Conservation (phyloP, 805 yeast species). For the Candida stauntonica region DNA sequence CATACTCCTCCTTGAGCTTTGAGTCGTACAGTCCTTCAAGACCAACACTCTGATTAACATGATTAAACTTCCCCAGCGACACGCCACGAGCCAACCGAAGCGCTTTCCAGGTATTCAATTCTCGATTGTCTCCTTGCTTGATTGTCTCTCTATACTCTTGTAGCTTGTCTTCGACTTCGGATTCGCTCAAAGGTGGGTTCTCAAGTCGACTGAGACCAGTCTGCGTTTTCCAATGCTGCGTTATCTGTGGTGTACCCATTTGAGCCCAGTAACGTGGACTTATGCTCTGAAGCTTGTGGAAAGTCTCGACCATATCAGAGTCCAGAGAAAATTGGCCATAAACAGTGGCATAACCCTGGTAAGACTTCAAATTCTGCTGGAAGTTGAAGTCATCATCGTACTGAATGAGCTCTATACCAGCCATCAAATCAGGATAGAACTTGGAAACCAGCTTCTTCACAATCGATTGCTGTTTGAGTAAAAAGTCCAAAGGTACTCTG, state of each 20-base stretch:
- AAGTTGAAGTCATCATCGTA: too few species aligned
- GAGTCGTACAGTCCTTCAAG: not conserved
- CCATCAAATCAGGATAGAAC: slow-evolving; percentile 1
- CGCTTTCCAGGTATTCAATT: not conserved
- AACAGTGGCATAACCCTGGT: slow-evolving; percentile 5
- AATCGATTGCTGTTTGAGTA: not conserved
- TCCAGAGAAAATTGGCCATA: slow-evolving; percentile 4
- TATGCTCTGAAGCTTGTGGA: slow-evolving; percentile 6
- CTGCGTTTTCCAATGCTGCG: slow-evolving; percentile 34
- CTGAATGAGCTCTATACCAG: too few species aligned
- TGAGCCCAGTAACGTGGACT: slow-evolving; percentile 21
- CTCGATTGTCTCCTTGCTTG: slow-evolving; percentile 1
- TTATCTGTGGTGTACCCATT: slow-evolving; percentile 24
- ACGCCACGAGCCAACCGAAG: not conserved
- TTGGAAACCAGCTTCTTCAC: slow-evolving; percentile 1
- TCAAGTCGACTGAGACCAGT: slow-evolving; percentile 36
- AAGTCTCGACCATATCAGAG: slow-evolving; percentile 2
- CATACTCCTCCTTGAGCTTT: not conserved
- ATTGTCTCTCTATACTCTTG: slow-evolving; percentile 5
- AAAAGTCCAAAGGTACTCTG: not conserved
- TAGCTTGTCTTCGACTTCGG: slow-evolving; percentile 4
- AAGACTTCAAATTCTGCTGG: slow-evolving; percentile 1
- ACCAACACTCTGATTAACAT: not conserved
- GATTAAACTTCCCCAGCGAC: not conserved
- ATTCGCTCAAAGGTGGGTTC: slow-evolving; percentile 9